phyloP scores from a whole-genome alignment of 345 rosid genomes.

The rapeseed (Brassica napus) region Da-Ae NC_063442.1:5374501-5375000 shows the following conservation, averaged over 20 bases:
- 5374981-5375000: conserved; percentile 59
- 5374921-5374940: conserved; percentile 65
- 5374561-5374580: conserved; percentile 72
- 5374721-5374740: conserved; percentile 81
- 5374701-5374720: conserved; percentile 64
- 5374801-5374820: conserved; percentile 59
- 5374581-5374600: background rate
- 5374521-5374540: conserved; percentile 55
- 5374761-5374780: conserved; percentile 42
- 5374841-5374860: background rate
- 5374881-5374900: background rate
- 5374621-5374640: background rate
- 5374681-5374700: conserved; percentile 78
- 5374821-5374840: conserved; percentile 49
- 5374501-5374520: background rate
- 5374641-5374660: conserved; percentile 83
- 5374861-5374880: background rate
- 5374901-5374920: conserved; percentile 61
- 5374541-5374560: conserved; percentile 95
- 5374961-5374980: conserved; percentile 93
- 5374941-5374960: conserved; percentile 71
- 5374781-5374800: conserved; percentile 47
- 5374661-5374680: conserved; percentile 84
- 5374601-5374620: background rate
- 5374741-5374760: conserved; percentile 65